phyloP scores from a whole-genome alignment of 164 flowering plant genomes.

The Litsea cubeba region DNA sequence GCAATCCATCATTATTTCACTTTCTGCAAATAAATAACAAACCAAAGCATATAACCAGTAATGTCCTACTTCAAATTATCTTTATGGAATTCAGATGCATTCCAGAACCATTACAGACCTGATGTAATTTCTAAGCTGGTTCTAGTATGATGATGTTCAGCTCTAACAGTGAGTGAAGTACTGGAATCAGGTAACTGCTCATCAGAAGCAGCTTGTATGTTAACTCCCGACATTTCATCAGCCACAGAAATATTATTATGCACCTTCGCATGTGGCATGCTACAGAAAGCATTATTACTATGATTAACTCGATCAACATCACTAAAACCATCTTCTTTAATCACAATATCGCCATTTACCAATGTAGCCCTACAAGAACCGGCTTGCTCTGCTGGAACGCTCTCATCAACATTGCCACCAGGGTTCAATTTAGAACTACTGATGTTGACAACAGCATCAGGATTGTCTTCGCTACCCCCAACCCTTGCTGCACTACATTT shows the following conservation, averaged over 20 bases:
- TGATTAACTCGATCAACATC: conserved; percentile 29
- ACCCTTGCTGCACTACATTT: conserved; percentile 31
- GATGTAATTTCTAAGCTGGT: conserved; percentile 35
- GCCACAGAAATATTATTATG: conserved; percentile 25
- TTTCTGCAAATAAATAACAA: too few relatives aligned
- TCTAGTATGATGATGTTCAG: conserved; percentile 43
- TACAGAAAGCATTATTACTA: conserved; percentile 32
- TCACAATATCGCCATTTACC: conserved; percentile 38
- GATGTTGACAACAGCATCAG: conserved; percentile 31
- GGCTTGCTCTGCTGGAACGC: conserved; percentile 35
- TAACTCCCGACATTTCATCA: conserved; percentile 38
- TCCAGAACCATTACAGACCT: conserved; percentile 32
- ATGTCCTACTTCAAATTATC: not conserved
- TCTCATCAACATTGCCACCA: conserved; percentile 45
- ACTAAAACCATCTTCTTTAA: conserved; percentile 37
- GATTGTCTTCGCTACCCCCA: conserved; percentile 53
- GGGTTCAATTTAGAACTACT: conserved; percentile 31
- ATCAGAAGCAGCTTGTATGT: conserved; percentile 32
- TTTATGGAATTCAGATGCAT: not conserved
- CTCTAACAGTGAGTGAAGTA: conserved; percentile 31
- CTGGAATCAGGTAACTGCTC: conserved; percentile 34
- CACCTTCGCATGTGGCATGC: conserved; percentile 24
- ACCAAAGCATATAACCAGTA: too few relatives aligned
- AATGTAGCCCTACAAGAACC: conserved; percentile 38
- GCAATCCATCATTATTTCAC: too few relatives aligned